Evolutionary conservation across 2,329 filamentous ascomycete species (phyloP), one percentile per base, ranked within the genome.

Genomic region (Dendrostoma leiphaemia): DNA sequence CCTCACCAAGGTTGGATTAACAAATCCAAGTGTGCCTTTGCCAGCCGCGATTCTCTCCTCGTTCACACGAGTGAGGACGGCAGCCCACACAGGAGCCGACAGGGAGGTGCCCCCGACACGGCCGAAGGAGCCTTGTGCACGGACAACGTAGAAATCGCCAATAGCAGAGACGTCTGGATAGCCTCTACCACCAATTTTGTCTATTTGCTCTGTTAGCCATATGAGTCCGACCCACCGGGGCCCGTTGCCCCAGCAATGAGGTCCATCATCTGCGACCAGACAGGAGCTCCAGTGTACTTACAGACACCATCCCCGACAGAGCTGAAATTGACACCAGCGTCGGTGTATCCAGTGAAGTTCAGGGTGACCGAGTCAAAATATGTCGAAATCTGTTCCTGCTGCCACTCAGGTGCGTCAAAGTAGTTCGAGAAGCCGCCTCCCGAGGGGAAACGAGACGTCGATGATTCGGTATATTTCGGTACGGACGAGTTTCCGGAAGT

Each of bases 11-110:
- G 41, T 35, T 3, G 56, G 69, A 55, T 71, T 71, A 35, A 72
- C 59, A 48, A 70, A 71, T 4, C 70, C 69, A 0, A 76, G 56
- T 2, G 70, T 62, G 17, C 51, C 58, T 62, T 79, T 75, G 3
- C 78, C 78, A 7, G 67, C 69, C 0, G 74, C 68, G n/a, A 86
- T 65, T 32, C 82, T 71, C 1, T 79, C 81, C 60, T 87, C 84
- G 60, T 89, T 89, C 53, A 88, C 68, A 3, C 88, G 74, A 1
- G 80, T 73, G 35, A 89, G 71, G 40, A 88, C 73, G 6, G 75
- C 79, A 1, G 81, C 79, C 31, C 82, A 80, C 0, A 82, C 69
- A 0, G 86, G 86, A 0, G 81, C 69, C 0, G 84, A 77, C 32
- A 82, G 79, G 24, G 74, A 78, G 3, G 77, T 81, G 13, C 82